These are phyloP conservation scores for Esteya vermicola DNA, from an alignment of 2,329 filamentous ascomycete species.

Conservation along the genomic window DNA sequence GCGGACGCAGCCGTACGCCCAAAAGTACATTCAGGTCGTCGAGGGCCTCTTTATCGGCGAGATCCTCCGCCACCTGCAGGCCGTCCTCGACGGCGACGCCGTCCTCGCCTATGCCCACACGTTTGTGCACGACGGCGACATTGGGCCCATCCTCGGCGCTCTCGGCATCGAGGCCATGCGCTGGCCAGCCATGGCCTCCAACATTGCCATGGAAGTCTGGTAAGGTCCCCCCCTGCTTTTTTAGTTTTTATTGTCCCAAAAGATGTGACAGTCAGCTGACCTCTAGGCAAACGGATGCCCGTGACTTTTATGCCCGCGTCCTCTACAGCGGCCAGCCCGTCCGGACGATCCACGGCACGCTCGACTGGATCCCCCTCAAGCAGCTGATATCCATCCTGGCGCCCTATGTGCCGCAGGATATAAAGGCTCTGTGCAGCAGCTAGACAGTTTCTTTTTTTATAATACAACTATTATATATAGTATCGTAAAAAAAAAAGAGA, in stretches of 20 bases:
- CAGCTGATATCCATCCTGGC: background rate
- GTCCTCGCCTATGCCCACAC: background rate
- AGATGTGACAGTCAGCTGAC: background rate
- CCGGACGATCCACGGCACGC: conserved; percentile 1
- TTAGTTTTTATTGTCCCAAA: background rate
- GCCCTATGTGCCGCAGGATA: conserved; percentile 1
- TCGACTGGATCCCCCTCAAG: conserved; percentile 3
- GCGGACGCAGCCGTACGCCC: background rate
- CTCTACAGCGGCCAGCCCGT: conserved; percentile 5
- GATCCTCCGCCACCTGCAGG: background rate
- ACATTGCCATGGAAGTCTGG: conserved; percentile 4
- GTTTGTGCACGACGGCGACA: conserved; percentile 3
- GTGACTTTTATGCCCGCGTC: background rate
- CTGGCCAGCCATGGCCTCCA: conserved; percentile 4
- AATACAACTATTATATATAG: too few relatives aligned
- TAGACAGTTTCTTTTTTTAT: too few relatives aligned
- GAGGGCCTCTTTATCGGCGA: conserved; percentile 4
- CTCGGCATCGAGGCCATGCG: conserved; percentile 1
- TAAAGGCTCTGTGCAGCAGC: conserved; percentile 1
- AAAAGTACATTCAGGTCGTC: background rate
- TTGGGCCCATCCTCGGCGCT: conserved; percentile 2
- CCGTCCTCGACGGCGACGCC: background rate
- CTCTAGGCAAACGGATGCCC: background rate
- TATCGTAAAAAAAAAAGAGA: too few relatives aligned
- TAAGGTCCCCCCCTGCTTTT: background rate